Evolutionary conservation across 192 early-diverging fungal genomes (phyloP).

Genomic region (Coemansia sp.): DNA sequence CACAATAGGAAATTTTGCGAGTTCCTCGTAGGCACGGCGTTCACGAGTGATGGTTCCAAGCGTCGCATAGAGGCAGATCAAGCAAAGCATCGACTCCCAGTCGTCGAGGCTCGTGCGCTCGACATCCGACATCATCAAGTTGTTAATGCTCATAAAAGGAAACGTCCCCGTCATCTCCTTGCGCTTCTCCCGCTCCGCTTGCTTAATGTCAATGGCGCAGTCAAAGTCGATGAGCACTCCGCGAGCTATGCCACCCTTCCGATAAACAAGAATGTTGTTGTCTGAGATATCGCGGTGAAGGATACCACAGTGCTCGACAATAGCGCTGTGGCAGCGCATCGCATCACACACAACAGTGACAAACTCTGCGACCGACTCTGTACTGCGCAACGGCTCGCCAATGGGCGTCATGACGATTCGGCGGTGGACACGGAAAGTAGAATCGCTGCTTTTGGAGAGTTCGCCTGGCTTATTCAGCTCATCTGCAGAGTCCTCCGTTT

Average conservation of each 20-base stretch:
- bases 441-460: no score
- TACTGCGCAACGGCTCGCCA: not conserved
- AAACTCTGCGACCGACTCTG: slow-evolving; percentile 11
- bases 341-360: slow-evolving; percentile 9
- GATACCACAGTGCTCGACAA: slow-evolving; percentile 7
- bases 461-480: no score
- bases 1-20: not conserved
- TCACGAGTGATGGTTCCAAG: not conserved
- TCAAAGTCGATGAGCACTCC: slow-evolving; percentile 27
- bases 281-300: slow-evolving; percentile 29
- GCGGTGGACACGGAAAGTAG: not conserved
- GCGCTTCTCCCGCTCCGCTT: no score
- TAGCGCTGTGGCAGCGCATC: slow-evolving; percentile 25
- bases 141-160: slow-evolving; percentile 31
- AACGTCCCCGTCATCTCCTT: slow-evolving; percentile 7
- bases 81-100: slow-evolving; percentile 13
- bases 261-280: slow-evolving; percentile 20
- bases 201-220: not conserved
- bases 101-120: slow-evolving; percentile 8
- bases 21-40: not conserved
- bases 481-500: no score
- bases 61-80: not conserved
- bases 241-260: not conserved
- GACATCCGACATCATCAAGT: not conserved
- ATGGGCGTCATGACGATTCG: slow-evolving; percentile 14